These are phyloP conservation scores for Fulvia fulva DNA, from an alignment of 2,329 filamentous ascomycete genomes.

Conservation along the genomic window DNA sequence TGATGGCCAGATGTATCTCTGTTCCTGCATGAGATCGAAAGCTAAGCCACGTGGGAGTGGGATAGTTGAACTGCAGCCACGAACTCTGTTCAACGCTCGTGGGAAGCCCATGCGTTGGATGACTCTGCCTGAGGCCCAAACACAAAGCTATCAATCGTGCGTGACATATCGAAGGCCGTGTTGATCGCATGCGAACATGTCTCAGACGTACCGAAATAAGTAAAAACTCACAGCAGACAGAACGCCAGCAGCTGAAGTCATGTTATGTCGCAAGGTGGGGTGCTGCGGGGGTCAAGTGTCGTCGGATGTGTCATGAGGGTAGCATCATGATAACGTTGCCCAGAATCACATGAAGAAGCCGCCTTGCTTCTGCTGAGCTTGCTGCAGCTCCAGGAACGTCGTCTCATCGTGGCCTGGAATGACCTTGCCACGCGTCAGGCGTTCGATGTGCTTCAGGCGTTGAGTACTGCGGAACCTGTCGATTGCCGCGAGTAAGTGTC, in stretches of 20 bases:
- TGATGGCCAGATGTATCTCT: background rate
- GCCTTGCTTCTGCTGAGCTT: constrained; percentile 16
- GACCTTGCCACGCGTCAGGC: constrained; percentile 30
- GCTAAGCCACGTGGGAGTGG: background rate
- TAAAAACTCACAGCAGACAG: background rate
- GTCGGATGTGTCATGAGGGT: background rate
- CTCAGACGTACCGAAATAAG: background rate
- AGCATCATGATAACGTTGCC: background rate
- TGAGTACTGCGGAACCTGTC: constrained; percentile 32
- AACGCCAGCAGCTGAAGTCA: background rate
- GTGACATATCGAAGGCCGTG: too few species aligned
- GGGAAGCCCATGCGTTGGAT: background rate
- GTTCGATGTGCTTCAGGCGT: constrained; percentile 32
- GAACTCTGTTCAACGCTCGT: background rate
- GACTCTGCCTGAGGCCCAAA: too few species aligned
- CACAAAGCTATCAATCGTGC: too few species aligned
- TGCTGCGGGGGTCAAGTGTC: background rate
- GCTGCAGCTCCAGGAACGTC: constrained; percentile 26
- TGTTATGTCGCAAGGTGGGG: background rate
- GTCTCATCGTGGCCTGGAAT: constrained; percentile 36
- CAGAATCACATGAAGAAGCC: constrained; percentile 18
- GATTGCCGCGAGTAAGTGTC: background rate
- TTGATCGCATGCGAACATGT: background rate
- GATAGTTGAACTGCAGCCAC: background rate
- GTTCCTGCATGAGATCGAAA: background rate